Conservation (phyloP, 768 basidiomycete species). For the Calocera viscosa region DNA sequence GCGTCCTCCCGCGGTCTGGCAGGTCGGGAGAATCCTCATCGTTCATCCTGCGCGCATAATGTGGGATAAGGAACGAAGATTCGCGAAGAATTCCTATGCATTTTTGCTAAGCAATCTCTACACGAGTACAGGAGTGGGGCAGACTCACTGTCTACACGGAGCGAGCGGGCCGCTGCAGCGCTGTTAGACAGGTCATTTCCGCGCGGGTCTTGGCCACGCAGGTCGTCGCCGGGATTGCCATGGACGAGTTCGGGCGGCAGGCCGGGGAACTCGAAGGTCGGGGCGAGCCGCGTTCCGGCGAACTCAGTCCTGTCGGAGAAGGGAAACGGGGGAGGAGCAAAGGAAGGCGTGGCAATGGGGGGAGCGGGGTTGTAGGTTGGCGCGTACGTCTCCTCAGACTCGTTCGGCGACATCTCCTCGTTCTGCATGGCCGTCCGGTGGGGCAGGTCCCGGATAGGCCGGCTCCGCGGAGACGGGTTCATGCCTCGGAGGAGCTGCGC, state of each 20-base stretch:
- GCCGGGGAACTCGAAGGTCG: conserved; percentile 15
- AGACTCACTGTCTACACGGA: conserved; percentile 8
- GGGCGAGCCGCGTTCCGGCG: neutral
- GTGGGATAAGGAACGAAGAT: neutral
- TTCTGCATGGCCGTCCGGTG: conserved; percentile 17
- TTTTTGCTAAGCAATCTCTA: neutral
- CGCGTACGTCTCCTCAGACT: conserved; percentile 25
- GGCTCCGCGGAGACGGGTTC: conserved; percentile 10
- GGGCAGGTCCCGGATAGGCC: conserved; percentile 8
- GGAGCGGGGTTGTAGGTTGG: conserved; percentile 23
- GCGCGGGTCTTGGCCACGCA: conserved; percentile 68
- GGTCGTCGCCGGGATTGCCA: conserved; percentile 25
- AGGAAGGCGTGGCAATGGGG: conserved; percentile 21
- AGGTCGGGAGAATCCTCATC: conserved; percentile 10
- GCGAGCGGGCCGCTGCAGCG: conserved; percentile 13
- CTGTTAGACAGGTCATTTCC: conserved; percentile 63
- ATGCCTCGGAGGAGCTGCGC: conserved; percentile 36
- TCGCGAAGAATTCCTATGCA: conserved; percentile 4
- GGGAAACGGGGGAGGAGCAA: conserved; percentile 17
- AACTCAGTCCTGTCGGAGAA: conserved; percentile 7
- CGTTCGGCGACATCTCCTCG: conserved; percentile 19
- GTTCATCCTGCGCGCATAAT: conserved; percentile 1
- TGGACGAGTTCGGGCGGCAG: conserved; percentile 17
- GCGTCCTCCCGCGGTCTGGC: conserved; percentile 9
- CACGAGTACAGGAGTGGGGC: neutral